A percentile compares a stretch with the other conserved stretches of the same genome.
Evolutionary conservation across 2,329 filamentous ascomycete genomes (phyloP).

Genomic region (Juglanconis sp.): DNA sequence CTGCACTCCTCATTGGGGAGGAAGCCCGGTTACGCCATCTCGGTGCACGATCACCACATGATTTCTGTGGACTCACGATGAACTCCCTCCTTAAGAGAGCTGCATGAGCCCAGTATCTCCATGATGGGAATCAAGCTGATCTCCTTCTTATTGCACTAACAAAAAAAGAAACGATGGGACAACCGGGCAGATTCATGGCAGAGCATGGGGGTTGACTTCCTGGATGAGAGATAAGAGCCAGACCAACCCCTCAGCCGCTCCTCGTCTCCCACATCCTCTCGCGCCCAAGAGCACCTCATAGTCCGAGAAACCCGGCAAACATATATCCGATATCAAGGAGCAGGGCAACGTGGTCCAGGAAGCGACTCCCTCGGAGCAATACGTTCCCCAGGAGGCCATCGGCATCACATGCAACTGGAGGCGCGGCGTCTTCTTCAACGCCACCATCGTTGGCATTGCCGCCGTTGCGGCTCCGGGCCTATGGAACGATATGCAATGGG

Average conservation of each 20-base stretch:
- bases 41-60: background rate
- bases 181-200: too few relatives aligned
- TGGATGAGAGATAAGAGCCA: too few relatives aligned
- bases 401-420: too few relatives aligned
- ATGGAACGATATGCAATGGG: slow-evolving; percentile 31
- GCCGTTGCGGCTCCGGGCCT: slow-evolving; percentile 29
- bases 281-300: too few relatives aligned
- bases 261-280: too few relatives aligned
- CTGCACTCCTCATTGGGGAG: slow-evolving; percentile 1
- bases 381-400: slow-evolving; percentile 9
- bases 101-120: background rate
- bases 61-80: background rate
- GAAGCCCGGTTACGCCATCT: background rate
- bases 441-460: slow-evolving; percentile 24
- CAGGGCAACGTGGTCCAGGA: background rate
- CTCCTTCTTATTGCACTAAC: too few relatives aligned
- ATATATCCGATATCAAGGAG: too few relatives aligned
- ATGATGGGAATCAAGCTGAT: too few relatives aligned
- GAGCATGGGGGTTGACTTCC: too few relatives aligned
- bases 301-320: too few relatives aligned
- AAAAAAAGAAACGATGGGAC: too few relatives aligned
- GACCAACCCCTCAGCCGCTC: too few relatives aligned
- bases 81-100: background rate
- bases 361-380: background rate
- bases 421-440: slow-evolving; percentile 28